Base-by-base conservation (phyloP, 495 filamentous ascomycete genomes). In the Terfezia boudieri region DNA sequence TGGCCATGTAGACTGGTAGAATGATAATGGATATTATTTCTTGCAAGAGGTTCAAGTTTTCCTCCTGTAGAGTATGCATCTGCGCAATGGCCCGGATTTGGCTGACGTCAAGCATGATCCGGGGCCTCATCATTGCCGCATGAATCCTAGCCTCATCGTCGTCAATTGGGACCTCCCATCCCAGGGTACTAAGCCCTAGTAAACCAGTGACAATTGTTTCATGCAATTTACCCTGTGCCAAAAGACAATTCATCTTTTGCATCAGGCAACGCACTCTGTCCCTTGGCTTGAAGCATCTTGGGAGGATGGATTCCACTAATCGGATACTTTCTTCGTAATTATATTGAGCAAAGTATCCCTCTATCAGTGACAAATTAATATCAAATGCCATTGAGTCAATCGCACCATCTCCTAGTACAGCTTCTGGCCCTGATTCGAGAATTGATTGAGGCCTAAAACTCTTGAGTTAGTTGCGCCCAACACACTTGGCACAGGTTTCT, bases 321-420 rank as follows among this genome's bases (percentile, higher is more conserved):
- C 48, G 55, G 49, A 65, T 64, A 14, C 62, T 64, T 35, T 59
- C 55, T n/a, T 56, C 59, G 37, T 65, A 65, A 32, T 56, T 64
- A 49, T 66, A 58, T 22, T 65, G 62, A n/a, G 62, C 62, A 37
- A 65, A 65, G 51, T 64, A 61, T n/a, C 55, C 62, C 49, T 65
- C 62, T 51, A 65, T 65, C 26, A 65, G 55, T 23, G 59, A 64
- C 35, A 65, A 46, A 36, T 64, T 64, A 49, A 65, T 64, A 36
- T 65, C 62, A 26, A 60, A 49, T 20, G 55, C 59, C 32, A 65
- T 37, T 49, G 61, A 59, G 17, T 64, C 62, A 53, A 61, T 60
- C 32, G 61, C 51, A 14, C 2, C 7, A 32, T 32, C 4, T 32
- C 4, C 26, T 7, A 7, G 26, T 2, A 32, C 26, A 32, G 1